phyloP scores from a whole-genome alignment of 352 stramenopile species.

The Phytophthora pistaciae region DNA sequence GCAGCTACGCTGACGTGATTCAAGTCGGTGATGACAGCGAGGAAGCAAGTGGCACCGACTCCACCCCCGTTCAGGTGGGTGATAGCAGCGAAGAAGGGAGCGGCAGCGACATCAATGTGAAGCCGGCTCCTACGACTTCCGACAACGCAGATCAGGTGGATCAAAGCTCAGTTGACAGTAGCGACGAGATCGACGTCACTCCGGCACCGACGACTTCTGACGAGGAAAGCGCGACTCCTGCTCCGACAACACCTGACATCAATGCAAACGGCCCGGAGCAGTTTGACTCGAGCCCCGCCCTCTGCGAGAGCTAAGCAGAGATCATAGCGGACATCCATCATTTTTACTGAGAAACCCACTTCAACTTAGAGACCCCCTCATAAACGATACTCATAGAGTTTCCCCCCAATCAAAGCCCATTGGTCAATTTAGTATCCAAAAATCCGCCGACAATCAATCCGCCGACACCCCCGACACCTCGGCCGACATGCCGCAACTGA shows the following conservation, averaged over 20 bases:
- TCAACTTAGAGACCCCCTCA: conserved; percentile 3
- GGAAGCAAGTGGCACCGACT: background rate
- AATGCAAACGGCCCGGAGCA: background rate
- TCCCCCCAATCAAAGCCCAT: too few relatives aligned
- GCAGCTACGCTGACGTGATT: background rate
- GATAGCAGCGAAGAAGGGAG: background rate
- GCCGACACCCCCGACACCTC: background rate
- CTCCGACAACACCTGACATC: conserved; percentile 1
- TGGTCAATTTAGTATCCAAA: conserved; percentile 16
- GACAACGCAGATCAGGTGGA: conserved; percentile 2
- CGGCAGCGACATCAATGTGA: background rate
- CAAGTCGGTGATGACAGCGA: background rate
- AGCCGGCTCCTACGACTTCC: conserved; percentile 3
- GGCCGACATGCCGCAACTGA: conserved; percentile 62
- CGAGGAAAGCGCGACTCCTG: conserved; percentile 6
- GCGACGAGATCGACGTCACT: background rate
- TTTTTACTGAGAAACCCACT: conserved; percentile 1
- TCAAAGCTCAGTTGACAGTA: background rate
- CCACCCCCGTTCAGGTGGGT: background rate
- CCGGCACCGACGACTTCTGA: conserved; percentile 9
- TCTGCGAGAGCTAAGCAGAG: background rate
- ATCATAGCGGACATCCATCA: background rate
- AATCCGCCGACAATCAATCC: background rate
- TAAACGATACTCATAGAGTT: background rate
- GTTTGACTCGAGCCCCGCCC: background rate